A percentile compares a stretch with the other conserved stretches of the same genome.
Conservation (phyloP, 2,329 filamentous ascomycete species). For the Fusarium pseudoanthophilum region DNA sequence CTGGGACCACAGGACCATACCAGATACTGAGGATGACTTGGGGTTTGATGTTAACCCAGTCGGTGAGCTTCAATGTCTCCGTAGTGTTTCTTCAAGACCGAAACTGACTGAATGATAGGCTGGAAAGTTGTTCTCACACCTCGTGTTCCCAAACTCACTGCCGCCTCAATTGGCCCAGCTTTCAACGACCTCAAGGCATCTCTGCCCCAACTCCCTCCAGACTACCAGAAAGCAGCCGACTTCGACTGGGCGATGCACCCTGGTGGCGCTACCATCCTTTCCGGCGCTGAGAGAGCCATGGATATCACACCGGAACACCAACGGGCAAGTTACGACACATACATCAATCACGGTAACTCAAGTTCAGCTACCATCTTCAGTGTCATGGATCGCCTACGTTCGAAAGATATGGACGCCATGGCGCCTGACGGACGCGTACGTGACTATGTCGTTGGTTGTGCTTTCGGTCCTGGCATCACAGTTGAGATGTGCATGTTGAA, state of each 20-base stretch:
- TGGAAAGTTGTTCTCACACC: slow-evolving; percentile 75
- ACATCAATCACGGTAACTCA: slow-evolving; percentile 75
- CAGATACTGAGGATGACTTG: slow-evolving; percentile 70
- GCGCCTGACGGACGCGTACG: slow-evolving; percentile 60
- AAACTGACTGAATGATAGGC: slow-evolving; percentile 49
- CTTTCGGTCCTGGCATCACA: slow-evolving; percentile 75
- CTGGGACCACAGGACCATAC: slow-evolving; percentile 72
- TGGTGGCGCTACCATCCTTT: slow-evolving; percentile 73
- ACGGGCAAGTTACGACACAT: slow-evolving; percentile 75
- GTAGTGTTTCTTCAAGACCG: neutral
- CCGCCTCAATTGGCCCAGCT: slow-evolving; percentile 61
- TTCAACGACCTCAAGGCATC: slow-evolving; percentile 66
- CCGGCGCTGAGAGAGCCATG: slow-evolving; percentile 69
- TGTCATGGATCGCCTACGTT: slow-evolving; percentile 70
- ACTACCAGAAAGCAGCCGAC: slow-evolving; percentile 60
- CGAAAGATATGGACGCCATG: slow-evolving; percentile 68
- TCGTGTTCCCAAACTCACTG: slow-evolving; percentile 67
- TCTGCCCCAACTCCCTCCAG: slow-evolving; percentile 56
- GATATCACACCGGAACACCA: slow-evolving; percentile 70
- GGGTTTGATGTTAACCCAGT: slow-evolving; percentile 73
- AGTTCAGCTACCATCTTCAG: slow-evolving; percentile 76
- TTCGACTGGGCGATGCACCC: slow-evolving; percentile 82
- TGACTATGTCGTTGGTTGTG: slow-evolving; percentile 73
- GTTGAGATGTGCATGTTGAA: slow-evolving; percentile 76
- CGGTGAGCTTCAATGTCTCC: slow-evolving; percentile 53